Evolutionary conservation across 257 asterid genomes (phyloP), one percentile per base, ranked within the genome.

Genomic region (Solanum neorickii): DNA sequence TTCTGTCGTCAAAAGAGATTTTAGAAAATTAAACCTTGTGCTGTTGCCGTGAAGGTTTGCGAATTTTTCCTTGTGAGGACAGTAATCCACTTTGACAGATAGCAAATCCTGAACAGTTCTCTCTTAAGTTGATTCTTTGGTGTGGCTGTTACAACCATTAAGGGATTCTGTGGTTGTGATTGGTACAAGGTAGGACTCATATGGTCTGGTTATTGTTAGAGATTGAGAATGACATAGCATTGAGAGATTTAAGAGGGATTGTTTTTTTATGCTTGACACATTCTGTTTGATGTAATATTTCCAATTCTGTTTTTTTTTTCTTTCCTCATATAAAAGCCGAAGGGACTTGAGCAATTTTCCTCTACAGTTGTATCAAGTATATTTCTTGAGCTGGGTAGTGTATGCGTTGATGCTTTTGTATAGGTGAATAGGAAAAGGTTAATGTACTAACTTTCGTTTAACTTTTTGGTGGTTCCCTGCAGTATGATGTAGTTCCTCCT

Each of bases 401-500:
- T 49, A 6, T 49, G 23, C 18, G 18, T 73, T 47, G 10, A 80
- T 47, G 44, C 27, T 47, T 46, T 80, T 47, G 15, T 47, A 18
- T 20, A 73, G 16, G 82, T 16, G 68, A 46, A 29, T 9, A 47
- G 37, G 12, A 80, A 72, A 18, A 27, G 39, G 41, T 29, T 29
- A 29, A 47, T 29, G 6, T 75, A 76, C 60, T 59, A 59, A 83
- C 27, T 68, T 33, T 13, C 1, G 59, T 70, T 31, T 23, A 73
- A 42, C 46, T 49, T 74, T 85, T 73, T 82, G 29, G 69, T 82
- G 60, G 9, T 86, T 73, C 52, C 56, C 46, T 72, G 91, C 94
- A 97, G 99, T 96, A 47, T 68, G 99, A 96, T 89, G 99, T 95
- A 11, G 98, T 96, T 44, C 97, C 96, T 87, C 98, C 98, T 0